Evolutionary conservation across 345 rosid species (phyloP), one percentile per base, ranked within the genome.

Genomic region (Gossypium sturtianum): DNA sequence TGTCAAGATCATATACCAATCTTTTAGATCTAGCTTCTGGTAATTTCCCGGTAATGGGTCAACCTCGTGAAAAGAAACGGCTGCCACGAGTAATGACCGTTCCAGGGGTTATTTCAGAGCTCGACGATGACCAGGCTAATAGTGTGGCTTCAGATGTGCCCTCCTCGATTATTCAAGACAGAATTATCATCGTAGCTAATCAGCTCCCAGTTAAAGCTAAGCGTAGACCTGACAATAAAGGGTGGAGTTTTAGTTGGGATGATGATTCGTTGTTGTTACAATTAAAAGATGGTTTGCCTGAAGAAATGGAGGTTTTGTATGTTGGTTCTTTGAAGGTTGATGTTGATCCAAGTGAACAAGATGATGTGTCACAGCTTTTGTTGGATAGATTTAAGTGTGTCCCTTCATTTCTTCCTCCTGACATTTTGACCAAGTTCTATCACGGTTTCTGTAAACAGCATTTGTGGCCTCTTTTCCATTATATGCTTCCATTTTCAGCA

Each of bases 1-100:
- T 88, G 87, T 90, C 89, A 15, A 83, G 80, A 76, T 90, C 95
- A 12, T 88, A 90, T 79, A 90, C 91, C 74, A 90, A 90, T 79
- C 92, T 90, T 58, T 84, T 87, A 77, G 95, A 90, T 90, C 92
- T 90, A 78, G 95, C 90, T 17, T 86, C 94, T 10, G 94, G 94
- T 38, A 90, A 90, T 74, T 85, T 90, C 76, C 92, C 91, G 16
- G 85, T 57, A 29, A 83, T 88, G 87, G 84, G 79, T 44, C 84
- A 51, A 54, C 69, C 77, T 38, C 91, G 89, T 12, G 95, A 90
- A 61, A 90, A 79, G 82, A 90, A 77, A 81, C 81, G 89, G 77
- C 76, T 90, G 56, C 86, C 91, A 1, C 84, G 95, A 66, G 95
- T 87, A 66, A 88, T 86, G 92, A 88, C 95, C 1, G 92, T 90